phyloP scores from a whole-genome alignment of 1,139 yeast genomes.

The Kodamaea plutei region DNA sequence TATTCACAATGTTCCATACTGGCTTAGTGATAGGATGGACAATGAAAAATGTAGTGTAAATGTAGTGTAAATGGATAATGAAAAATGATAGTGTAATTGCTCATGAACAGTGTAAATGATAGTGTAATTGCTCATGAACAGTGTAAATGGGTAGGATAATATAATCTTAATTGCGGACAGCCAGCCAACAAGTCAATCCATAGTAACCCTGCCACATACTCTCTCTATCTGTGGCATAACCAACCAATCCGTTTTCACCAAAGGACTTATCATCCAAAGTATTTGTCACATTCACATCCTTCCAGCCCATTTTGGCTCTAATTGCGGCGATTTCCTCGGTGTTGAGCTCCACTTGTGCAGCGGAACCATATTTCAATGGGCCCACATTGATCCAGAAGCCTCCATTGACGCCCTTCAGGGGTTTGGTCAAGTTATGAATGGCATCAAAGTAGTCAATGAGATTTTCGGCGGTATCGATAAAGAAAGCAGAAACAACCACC shows the following conservation, averaged over 20 bases:
- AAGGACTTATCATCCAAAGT: constrained; percentile 25
- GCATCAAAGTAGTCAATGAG: constrained; percentile 66
- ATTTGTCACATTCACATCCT: constrained; percentile 38
- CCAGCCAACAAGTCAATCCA: constrained; percentile 59
- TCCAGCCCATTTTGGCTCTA: constrained; percentile 61
- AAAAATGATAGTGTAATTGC: no score
- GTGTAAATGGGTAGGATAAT: no score
- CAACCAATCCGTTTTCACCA: constrained; percentile 23
- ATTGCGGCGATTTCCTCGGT: constrained; percentile 57
- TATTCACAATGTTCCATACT: no score
- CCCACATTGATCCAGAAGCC: constrained; percentile 83
- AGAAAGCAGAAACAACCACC: constrained; percentile 67
- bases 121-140: no score
- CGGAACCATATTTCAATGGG: constrained; percentile 84
- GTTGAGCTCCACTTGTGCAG: constrained; percentile 73
- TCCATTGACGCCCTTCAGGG: constrained; percentile 22
- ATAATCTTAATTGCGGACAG: no score
- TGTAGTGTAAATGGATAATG: no score
- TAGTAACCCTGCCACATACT: constrained; percentile 78
- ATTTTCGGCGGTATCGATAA: constrained; percentile 86
- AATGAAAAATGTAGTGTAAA: no score
- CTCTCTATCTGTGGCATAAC: constrained; percentile 58
- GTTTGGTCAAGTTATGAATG: constrained; percentile 45
- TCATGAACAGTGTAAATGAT: no score
- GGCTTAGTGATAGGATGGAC: no score